Conservation (phyloP, 2,329 filamentous ascomycete species). For the Ophiostoma tasmaniense region DNA sequence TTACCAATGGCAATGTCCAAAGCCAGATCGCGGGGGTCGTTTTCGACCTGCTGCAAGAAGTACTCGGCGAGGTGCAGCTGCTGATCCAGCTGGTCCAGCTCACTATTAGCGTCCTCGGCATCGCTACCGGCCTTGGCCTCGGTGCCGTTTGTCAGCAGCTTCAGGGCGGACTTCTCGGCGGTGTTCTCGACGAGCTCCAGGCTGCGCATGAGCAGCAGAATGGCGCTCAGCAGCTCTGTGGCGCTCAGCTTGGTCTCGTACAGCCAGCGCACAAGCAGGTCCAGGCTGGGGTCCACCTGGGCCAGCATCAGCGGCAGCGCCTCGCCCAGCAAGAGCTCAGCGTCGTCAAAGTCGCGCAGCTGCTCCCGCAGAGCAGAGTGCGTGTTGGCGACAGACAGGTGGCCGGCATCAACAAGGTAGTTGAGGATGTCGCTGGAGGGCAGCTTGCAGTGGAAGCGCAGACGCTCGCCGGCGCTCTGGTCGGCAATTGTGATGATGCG, state of each 20-base stretch:
- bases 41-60: constrained; percentile 52
- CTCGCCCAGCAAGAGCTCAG: constrained; percentile 44
- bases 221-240: constrained; percentile 56
- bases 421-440: constrained; percentile 47
- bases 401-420: constrained; percentile 52
- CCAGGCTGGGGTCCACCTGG: constrained; percentile 59
- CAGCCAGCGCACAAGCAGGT: constrained; percentile 57
- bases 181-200: constrained; percentile 50
- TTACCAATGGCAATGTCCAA: constrained; percentile 62
- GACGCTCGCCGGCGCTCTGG: constrained; percentile 18
- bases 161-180: constrained; percentile 27
- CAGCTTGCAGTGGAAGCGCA: constrained; percentile 32
- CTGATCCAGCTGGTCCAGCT: constrained; percentile 52
- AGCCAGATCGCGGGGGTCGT: constrained; percentile 52
- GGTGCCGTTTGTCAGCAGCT: constrained; percentile 27
- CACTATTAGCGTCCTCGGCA: constrained; percentile 38
- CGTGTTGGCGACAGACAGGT: constrained; percentile 51
- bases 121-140: constrained; percentile 23
- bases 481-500: constrained; percentile 39
- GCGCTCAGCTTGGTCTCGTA: constrained; percentile 57
- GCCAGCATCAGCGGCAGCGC: constrained; percentile 55
- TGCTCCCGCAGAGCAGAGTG: constrained; percentile 48
- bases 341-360: constrained; percentile 32
- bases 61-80: constrained; percentile 62
- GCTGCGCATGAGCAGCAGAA: constrained; percentile 60